phyloP scores from a whole-genome alignment of 768 basidiomycete species.

The Lactarius hengduanensis region DNA sequence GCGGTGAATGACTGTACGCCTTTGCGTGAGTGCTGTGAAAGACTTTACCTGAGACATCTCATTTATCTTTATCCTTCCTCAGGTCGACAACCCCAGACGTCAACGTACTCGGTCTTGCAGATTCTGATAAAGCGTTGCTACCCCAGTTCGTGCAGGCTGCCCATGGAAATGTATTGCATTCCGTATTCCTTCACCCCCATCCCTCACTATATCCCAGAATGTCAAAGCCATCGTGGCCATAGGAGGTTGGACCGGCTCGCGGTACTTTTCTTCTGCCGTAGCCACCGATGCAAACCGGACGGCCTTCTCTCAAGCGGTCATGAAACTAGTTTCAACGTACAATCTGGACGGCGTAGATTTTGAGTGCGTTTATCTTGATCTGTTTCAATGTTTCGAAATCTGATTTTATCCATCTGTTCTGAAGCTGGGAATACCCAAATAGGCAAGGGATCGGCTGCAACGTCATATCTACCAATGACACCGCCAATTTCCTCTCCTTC shows the following conservation, averaged over 20 bases:
- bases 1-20: too few relatives aligned
- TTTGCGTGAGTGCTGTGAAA: slow-evolving; percentile 52
- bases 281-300: slow-evolving; percentile 18
- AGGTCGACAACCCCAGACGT: slow-evolving; percentile 26
- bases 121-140: slow-evolving; percentile 31
- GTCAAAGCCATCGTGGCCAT: slow-evolving; percentile 24
- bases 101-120: slow-evolving; percentile 30
- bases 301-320: slow-evolving; percentile 15
- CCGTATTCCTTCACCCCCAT: not conserved
- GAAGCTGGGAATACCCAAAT: slow-evolving; percentile 23
- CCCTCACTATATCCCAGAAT: slow-evolving; percentile 1
- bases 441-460: slow-evolving; percentile 13
- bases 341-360: slow-evolving; percentile 24
- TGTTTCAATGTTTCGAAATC: not conserved
- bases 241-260: slow-evolving; percentile 25
- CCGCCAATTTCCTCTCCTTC: slow-evolving; percentile 15
- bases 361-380: slow-evolving; percentile 12
- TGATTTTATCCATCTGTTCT: not conserved
- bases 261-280: slow-evolving; percentile 23
- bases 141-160: slow-evolving; percentile 31
- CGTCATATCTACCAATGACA: slow-evolving; percentile 4
- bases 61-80: slow-evolving; percentile 8
- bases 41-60: not conserved
- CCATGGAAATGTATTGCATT: slow-evolving; percentile 27
- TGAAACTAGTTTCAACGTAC: slow-evolving; percentile 6